Conservation (phyloP, 805 yeast species). For the Starmerella roubikii region DNA sequence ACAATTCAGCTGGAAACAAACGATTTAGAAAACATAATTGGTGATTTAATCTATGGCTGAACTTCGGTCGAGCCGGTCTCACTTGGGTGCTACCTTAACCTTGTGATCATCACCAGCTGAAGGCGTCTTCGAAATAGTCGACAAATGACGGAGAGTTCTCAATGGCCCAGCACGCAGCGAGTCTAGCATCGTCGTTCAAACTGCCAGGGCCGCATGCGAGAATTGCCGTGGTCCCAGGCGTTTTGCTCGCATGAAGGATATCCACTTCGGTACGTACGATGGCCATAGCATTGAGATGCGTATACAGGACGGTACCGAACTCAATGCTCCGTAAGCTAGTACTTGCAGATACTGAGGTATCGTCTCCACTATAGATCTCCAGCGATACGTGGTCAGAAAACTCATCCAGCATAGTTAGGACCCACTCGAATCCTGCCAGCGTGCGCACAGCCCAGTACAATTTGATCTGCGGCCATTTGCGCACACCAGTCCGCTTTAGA, state of each 20-base stretch:
- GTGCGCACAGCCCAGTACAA: conserved; percentile 18
- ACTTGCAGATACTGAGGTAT: too few species aligned
- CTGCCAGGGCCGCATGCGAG: conserved; percentile 17
- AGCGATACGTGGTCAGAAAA: neutral
- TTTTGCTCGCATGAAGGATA: neutral
- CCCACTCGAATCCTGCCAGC: conserved; percentile 8
- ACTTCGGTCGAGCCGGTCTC: too few species aligned
- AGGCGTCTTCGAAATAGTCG: conserved; percentile 16
- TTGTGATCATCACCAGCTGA: conserved; percentile 10
- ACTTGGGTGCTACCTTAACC: too few species aligned
- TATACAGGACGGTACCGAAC: too few species aligned
- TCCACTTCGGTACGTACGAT: neutral
- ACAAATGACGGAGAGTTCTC: conserved; percentile 5
- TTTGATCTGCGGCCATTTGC: neutral
- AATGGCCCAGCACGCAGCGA: conserved; percentile 13
- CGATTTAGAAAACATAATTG: too few species aligned
- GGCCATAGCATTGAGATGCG: too few species aligned
- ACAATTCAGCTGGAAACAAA: too few species aligned
- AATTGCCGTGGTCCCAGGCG: conserved; percentile 7
- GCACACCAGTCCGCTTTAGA: neutral
- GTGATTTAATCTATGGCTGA: too few species aligned
- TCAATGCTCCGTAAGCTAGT: too few species aligned
- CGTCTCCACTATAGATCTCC: neutral
- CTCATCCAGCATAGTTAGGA: conserved; percentile 1
- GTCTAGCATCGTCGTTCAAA: conserved; percentile 13